These are phyloP conservation scores for Phaeosphaeria sp. DNA, from an alignment of 2,329 filamentous ascomycete species.

Conservation along the genomic window DNA sequence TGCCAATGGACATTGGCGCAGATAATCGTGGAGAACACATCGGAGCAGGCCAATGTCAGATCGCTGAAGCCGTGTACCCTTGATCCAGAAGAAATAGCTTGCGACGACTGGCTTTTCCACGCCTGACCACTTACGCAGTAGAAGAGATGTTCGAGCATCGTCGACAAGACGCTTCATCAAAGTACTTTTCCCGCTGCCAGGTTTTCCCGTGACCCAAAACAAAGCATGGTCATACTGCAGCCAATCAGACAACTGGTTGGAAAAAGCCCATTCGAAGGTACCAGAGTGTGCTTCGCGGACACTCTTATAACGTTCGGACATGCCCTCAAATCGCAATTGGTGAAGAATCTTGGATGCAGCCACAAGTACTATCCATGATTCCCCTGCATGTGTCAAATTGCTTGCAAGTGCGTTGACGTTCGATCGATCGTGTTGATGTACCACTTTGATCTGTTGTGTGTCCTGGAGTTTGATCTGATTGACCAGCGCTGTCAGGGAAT, in stretches of 20 bases:
- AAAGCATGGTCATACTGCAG: slow-evolving; percentile 10
- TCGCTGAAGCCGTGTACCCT: slow-evolving; percentile 6
- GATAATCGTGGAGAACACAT: slow-evolving; percentile 7
- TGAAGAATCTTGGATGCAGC: background rate
- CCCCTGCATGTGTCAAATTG: background rate
- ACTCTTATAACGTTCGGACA: slow-evolving; percentile 4
- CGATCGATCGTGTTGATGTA: background rate
- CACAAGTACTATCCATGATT: background rate
- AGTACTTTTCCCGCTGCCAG: slow-evolving; percentile 58
- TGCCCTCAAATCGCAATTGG: slow-evolving; percentile 4
- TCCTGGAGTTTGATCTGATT: background rate
- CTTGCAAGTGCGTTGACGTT: background rate
- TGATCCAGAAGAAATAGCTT: slow-evolving; percentile 17
- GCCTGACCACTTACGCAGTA: slow-evolving; percentile 2
- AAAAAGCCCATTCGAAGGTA: slow-evolving; percentile 14
- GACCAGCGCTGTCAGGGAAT: background rate
- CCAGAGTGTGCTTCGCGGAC: slow-evolving; percentile 8
- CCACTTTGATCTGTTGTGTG: background rate
- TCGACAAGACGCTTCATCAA: slow-evolving; percentile 44
- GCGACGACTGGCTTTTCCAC: background rate
- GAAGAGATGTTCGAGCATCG: background rate
- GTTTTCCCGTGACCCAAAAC: slow-evolving; percentile 53
- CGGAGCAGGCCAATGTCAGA: slow-evolving; percentile 12
- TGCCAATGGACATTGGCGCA: slow-evolving; percentile 10
- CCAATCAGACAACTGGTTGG: slow-evolving; percentile 15